phyloP scores from a whole-genome alignment of 257 asterid genomes.

The Eucommia ulmoides region DNA sequence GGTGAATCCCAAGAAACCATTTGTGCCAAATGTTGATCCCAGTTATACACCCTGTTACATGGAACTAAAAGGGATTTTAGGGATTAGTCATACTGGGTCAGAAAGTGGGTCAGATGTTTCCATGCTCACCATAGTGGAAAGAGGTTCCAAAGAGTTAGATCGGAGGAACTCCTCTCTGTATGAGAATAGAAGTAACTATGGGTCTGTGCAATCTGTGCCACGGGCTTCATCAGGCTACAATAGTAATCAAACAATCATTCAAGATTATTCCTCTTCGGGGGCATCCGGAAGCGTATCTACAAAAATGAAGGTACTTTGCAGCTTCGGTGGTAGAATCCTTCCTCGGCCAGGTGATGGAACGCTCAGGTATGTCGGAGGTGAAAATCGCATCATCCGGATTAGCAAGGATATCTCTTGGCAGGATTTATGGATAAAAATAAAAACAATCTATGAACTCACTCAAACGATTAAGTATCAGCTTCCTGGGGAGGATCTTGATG shows the following conservation, averaged over 20 bases:
- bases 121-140: conserved; percentile 31
- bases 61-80: conserved; percentile 53
- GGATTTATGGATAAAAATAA: conserved; percentile 49
- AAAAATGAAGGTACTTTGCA: conserved; percentile 70
- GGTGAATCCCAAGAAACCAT: conserved; percentile 45
- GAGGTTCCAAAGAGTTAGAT: conserved; percentile 28
- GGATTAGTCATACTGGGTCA: conserved; percentile 40
- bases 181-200: conserved; percentile 29
- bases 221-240: conserved; percentile 30
- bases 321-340: conserved; percentile 80
- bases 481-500: conserved; percentile 95
- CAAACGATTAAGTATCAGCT: conserved; percentile 76
- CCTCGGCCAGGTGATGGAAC: conserved; percentile 93
- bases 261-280: conserved; percentile 35
- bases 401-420: conserved; percentile 63
- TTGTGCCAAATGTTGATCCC: conserved; percentile 49
- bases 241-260: conserved; percentile 18
- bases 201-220: conserved; percentile 20
- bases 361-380: conserved; percentile 95
- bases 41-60: conserved; percentile 37
- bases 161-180: conserved; percentile 23
- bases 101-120: conserved; percentile 55
- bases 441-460: conserved; percentile 40
- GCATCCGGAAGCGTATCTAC: conserved; percentile 36
- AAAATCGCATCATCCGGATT: conserved; percentile 71